Evolutionary conservation across 306 rosid species (phyloP), one percentile per base, ranked within the genome.

Genomic region (Fragaria vesca): DNA sequence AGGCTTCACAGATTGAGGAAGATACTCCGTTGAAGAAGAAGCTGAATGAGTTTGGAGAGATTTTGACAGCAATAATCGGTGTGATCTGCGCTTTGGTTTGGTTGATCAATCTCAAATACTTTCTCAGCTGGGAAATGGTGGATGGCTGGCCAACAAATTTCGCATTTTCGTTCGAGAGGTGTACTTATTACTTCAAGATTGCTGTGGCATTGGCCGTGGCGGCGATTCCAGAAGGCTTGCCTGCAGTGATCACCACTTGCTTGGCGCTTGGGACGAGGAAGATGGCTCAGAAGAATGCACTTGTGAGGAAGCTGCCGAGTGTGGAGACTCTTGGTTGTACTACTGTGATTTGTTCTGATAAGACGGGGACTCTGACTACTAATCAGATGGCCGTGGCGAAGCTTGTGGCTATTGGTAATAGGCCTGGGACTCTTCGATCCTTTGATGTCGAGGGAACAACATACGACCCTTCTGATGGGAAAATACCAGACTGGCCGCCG

Each of bases 11-110:
- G 74, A 68, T 73, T 43, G 92, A 86, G 80, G 93, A 91, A 6
- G 97, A 91, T 65, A 89, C 97, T 0, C 97, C 97, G 0, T 80
- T 91, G 89, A 91, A 91, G 92, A 91, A 91, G 88, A 86, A 82
- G 55, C 16, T 73, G 76, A 82, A 77, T 57, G 85, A 82, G 79
- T 82, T 82, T 73, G 82, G 82, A 15, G 85, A 82, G 76, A 65
- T 24, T 55, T 78, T 86, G 54, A 82, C 85, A 1, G 78, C 69
- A 11, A 82, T 78, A 34, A 82, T 82, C 32, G 85, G 85, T 16
- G 76, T 78, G 16, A 71, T 82, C 18, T 82, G 85, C 66, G 85
- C 57, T 3, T 52, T 81, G 32, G 81, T 81, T 45, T 81, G 85
- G 85, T 80, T 81, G 60, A 81, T 81, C 30, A 81, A 81, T 66